Evolutionary conservation across 163 green algal genomes (phyloP), one percentile per base, ranked within the genome.

Genomic region (Scenedesmus sp.): DNA sequence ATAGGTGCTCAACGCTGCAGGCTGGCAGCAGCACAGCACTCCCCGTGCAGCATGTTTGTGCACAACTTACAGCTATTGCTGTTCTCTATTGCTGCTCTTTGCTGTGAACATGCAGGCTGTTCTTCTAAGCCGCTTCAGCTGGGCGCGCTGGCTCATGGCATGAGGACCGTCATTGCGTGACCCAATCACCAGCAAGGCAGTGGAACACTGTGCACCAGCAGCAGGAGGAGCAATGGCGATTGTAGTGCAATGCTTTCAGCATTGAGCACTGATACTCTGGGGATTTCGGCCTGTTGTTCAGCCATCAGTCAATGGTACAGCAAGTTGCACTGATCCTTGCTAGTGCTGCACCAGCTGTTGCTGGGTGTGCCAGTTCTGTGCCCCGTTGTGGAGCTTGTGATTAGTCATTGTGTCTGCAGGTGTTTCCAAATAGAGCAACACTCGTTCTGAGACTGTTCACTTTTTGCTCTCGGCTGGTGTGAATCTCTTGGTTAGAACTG

Each of bases 41-140:
- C 62, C 10, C 10, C 62, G 10, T 81, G 20, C 70, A 81, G 23
- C 20, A 4, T 12, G 13, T 54, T n/a, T 56, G n/a, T n/a, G 62
- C 67, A 77, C 16, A 23, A 52, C 26, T 82, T 16, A 16, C 8
- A 20, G 1, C 26, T 82, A n/a, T 59, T 9, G 10, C 46, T 60
- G 6, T 16, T 9, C 34, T 62, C 1, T 16, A 3, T 85, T n/a
- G 20, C 15, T 87, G 82, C 15, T 8, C 73, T 54, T n/a, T 54
- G 5, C 73, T 76, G 66, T 76, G 18, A 55, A 52, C 16, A 54
- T 82, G 87, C 87, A 91, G 87, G 87, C 74, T 91, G 13, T 97
- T 97, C 93, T 97, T 97, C 90, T 97, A 59, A 95, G 55, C 26
- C 5, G 12, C 10, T 52, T 13, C 0, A 46, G 4, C 4, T 13